Percentiles rank a stretch among this genome's conserved stretches.
Evolutionary conservation across 495 filamentous ascomycete species (phyloP).

Genomic region (Aspergillus heteromorphus): DNA sequence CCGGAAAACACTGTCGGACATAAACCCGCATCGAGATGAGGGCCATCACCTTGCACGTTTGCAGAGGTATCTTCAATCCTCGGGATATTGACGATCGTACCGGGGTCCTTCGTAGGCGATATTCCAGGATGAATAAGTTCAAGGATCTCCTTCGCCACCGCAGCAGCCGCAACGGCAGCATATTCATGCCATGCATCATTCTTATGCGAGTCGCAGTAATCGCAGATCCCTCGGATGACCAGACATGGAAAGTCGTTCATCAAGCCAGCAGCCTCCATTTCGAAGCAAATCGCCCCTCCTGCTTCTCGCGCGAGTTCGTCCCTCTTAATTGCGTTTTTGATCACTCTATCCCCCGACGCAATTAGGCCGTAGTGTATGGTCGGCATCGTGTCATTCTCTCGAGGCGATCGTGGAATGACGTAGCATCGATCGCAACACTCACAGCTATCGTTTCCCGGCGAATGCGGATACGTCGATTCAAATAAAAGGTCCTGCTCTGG

Average conservation of each 20-base stretch:
- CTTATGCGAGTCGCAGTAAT: conserved; percentile 10
- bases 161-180: not conserved
- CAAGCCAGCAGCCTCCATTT: conserved; percentile 7
- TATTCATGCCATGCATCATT: conserved; percentile 2
- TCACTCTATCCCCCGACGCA: conserved; percentile 14
- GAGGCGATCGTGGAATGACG: conserved; percentile 4
- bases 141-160: not conserved
- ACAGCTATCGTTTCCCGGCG: conserved; percentile 3
- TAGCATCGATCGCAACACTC: conserved; percentile 7
- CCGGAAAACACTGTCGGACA: too few relatives aligned
- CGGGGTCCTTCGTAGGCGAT: too few relatives aligned
- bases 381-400: conserved; percentile 5
- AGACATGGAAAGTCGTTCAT: conserved; percentile 2
- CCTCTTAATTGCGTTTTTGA: conserved; percentile 8
- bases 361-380: conserved; percentile 20
- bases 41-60: too few relatives aligned
- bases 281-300: conserved; percentile 20
- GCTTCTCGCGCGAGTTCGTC: conserved; percentile 7
- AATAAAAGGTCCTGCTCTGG: conserved; percentile 18
- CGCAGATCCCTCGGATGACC: conserved; percentile 9
- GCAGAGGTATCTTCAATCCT: too few relatives aligned
- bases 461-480: conserved; percentile 15
- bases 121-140: not conserved
- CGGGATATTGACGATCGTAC: not conserved
- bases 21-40: too few relatives aligned